Base-by-base conservation (phyloP, 805 yeast species). In the Ogataea haglerorum region DNA sequence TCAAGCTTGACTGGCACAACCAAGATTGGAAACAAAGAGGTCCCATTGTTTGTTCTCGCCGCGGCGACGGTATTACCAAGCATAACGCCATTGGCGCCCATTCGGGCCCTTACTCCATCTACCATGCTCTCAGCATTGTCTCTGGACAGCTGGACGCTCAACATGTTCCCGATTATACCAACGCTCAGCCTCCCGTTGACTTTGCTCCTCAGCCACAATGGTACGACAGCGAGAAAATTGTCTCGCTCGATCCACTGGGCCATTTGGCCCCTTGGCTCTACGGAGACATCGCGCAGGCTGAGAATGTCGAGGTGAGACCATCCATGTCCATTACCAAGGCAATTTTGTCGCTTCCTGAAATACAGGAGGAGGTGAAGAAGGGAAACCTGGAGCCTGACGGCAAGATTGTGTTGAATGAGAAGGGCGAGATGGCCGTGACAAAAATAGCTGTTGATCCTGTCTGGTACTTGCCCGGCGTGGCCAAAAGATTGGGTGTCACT, bases 381-480 rank as follows among this genome's bases (percentile, higher is more conserved):
- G 85, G 85, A 13, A 68, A 75, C 38, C 53, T 80, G 34, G 49
- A 59, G 40, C 80, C 81, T 22, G 86, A 80, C 55, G 85, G 85
- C 42, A 65, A 75, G 27, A 60, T 80, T 48, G 85, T 80, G 22
- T 61, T 78, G 45, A 80, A 80, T 60, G 63, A 67, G 25, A 61
- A 71, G 43, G 86, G 86, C 51, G 85, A 80, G 48, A 61, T 80
- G 54, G 75, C 74, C 25, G 80, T 77, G 28, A 73, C 82, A 24
- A 80, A 80, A 55, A 68, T 80, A 43, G 86, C 86, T 3, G 78
- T 78, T 29, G 86, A 80, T 53, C 85, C 85, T 13, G 85, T 80
- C 28, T 80, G 86, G 85, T 72, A 76, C 51, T 65, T 80, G 42
- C 86, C 86, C 3, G 84, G 83, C 19, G 81, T 80, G 43, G 86